A percentile compares a stretch with the other conserved stretches of the same genome.
Conservation (phyloP, 2,329 filamentous ascomycete species). For the Plectosphaerella plurivora region DNA sequence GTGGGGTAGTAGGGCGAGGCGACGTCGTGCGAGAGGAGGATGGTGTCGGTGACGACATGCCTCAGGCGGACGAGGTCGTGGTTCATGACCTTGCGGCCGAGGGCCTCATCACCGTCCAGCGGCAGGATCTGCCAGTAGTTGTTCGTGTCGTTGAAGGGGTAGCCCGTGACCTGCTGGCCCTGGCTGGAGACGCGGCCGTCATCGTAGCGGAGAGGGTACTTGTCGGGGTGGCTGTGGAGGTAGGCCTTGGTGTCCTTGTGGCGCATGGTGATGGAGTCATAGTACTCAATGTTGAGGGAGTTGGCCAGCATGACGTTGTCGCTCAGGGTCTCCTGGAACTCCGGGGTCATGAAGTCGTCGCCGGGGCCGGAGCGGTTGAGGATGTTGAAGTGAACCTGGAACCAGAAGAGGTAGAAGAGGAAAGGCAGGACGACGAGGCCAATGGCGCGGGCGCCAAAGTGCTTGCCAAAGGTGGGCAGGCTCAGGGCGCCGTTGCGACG, state of each 20-base stretch:
- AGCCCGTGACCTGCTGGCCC: slow-evolving; percentile 96
- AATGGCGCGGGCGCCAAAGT: slow-evolving; percentile 82
- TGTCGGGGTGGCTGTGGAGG: slow-evolving; percentile 86
- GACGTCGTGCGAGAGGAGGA: slow-evolving; percentile 92
- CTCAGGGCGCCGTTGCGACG: slow-evolving; percentile 75
- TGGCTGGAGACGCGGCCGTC: slow-evolving; percentile 97
- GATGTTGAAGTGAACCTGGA: slow-evolving; percentile 97
- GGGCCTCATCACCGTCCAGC: slow-evolving; percentile 49
- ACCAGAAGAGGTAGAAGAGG: slow-evolving; percentile 99
- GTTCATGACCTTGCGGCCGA: slow-evolving; percentile 68
- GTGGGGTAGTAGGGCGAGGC: slow-evolving; percentile 94
- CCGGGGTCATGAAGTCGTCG: slow-evolving; percentile 97
- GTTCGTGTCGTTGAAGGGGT: slow-evolving; percentile 97
- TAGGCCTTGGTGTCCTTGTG: slow-evolving; percentile 98
- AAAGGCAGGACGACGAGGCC: slow-evolving; percentile 89
- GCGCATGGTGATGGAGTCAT: slow-evolving; percentile 78
- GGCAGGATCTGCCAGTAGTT: slow-evolving; percentile 97
- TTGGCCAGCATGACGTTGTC: slow-evolving; percentile 92
- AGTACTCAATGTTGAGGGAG: slow-evolving; percentile 82
- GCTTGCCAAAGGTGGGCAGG: slow-evolving; percentile 77
- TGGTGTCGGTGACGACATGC: slow-evolving; percentile 79
- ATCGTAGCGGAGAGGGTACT: slow-evolving; percentile 91
- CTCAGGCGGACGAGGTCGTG: slow-evolving; percentile 82
- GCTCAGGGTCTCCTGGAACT: slow-evolving; percentile 94
- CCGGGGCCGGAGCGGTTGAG: slow-evolving; percentile 85